Percentiles rank a stretch among this genome's conserved stretches.
Evolutionary conservation across 768 basidiomycete genomes (phyloP).

Genomic region (Xerocomus potaroensis): DNA sequence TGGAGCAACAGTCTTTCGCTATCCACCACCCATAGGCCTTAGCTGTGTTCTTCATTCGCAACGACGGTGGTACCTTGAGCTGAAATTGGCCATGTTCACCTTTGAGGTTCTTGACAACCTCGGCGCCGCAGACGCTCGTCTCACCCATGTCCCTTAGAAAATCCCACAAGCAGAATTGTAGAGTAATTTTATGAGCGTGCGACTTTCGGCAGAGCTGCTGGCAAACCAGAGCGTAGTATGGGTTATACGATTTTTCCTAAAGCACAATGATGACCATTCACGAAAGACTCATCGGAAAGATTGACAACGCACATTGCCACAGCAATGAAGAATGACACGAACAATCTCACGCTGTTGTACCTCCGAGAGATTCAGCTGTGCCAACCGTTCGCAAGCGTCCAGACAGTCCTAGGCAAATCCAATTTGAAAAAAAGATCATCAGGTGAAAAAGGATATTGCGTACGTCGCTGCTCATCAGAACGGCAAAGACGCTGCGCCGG

Average conservation of each 20-base stretch:
- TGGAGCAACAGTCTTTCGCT: slow-evolving; percentile 70
- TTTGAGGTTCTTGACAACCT: slow-evolving; percentile 58
- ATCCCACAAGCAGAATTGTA: slow-evolving; percentile 97
- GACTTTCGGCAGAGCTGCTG: slow-evolving; percentile 75
- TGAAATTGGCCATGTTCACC: slow-evolving; percentile 44
- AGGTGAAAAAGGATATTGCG: slow-evolving; percentile 19
- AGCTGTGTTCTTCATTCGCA: slow-evolving; percentile 69
- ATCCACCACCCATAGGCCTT: slow-evolving; percentile 92
- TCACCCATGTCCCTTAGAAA: slow-evolving; percentile 91
- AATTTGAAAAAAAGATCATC: background rate
- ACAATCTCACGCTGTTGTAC: slow-evolving; percentile 92
- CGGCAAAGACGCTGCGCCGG: slow-evolving; percentile 84
- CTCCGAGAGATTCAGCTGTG: slow-evolving; percentile 78
- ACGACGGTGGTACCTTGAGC: slow-evolving; percentile 50
- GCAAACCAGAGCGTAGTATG: slow-evolving; percentile 88
- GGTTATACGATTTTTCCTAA: slow-evolving; percentile 87
- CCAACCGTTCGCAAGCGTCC: slow-evolving; percentile 91
- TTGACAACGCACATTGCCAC: slow-evolving; percentile 67
- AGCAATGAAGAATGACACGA: slow-evolving; percentile 90
- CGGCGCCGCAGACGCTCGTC: slow-evolving; percentile 71
- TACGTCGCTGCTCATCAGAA: slow-evolving; percentile 95
- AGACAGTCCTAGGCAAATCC: slow-evolving; percentile 72
- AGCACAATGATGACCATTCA: background rate
- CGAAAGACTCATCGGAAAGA: background rate
- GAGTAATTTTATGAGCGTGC: slow-evolving; percentile 84